Evolutionary conservation across 192 early-diverging fungal genomes (phyloP).

Genomic region (Spinellus fusiger): DNA sequence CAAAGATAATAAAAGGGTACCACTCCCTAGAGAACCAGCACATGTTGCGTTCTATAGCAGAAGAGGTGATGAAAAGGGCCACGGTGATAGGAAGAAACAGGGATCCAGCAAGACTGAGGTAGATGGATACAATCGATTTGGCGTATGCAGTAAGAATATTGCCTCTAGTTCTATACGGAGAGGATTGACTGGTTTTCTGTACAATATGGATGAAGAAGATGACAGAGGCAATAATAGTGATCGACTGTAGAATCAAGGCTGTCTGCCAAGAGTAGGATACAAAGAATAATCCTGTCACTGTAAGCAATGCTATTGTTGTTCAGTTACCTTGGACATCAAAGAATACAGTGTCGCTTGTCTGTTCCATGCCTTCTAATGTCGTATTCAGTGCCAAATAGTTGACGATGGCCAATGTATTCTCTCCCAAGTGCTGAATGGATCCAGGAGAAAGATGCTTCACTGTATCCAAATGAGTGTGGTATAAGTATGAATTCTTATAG

Average conservation of each 20-base stretch:
- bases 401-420: conserved; percentile 54
- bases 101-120: conserved; percentile 21
- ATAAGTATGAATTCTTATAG: conserved; percentile 63
- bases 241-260: conserved; percentile 44
- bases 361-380: conserved; percentile 38
- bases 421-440: conserved; percentile 64
- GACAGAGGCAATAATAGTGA: conserved; percentile 27
- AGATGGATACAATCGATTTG: conserved; percentile 23
- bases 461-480: conserved; percentile 68
- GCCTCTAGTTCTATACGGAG: conserved; percentile 27
- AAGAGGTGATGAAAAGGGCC: conserved; percentile 20
- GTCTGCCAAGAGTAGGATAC: conserved; percentile 51
- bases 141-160: conserved; percentile 18
- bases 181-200: not conserved
- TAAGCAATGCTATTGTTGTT: not conserved
- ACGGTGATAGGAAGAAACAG: conserved; percentile 23
- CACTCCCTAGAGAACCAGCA: conserved; percentile 58
- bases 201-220: conserved; percentile 23
- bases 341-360: conserved; percentile 45
- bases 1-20: conserved; percentile 45
- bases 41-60: conserved; percentile 36
- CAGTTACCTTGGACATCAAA: conserved; percentile 56
- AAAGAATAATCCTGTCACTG: conserved; percentile 38
- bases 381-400: conserved; percentile 44
- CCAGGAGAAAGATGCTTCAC: conserved; percentile 50